Base-by-base conservation (phyloP, 108 stramenopile genomes). In the Aurantiochytrium sp. region DNA sequence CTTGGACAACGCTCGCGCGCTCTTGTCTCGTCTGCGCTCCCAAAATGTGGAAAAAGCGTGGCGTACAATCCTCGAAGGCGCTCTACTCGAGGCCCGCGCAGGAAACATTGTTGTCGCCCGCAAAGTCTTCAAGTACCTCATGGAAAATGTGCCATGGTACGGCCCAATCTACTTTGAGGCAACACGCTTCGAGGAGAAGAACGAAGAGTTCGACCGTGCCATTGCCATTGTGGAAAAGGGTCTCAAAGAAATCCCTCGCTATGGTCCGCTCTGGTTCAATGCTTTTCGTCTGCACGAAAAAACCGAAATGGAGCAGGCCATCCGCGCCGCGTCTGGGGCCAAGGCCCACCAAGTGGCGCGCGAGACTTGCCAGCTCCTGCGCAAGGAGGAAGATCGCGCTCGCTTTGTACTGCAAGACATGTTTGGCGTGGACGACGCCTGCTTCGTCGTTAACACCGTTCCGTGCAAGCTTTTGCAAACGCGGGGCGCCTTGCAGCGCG, bases 231-330 rank as follows among this genome's bases (percentile, higher is more conserved):
- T 98, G 5, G 96, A 97, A 87, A 91, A 92, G n/a, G 98, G 98
- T 29, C 91, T 99, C 60, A 90, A 90, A 87, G 96, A 97, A 59
- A 95, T 98, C 35, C 97, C 97, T 47, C 94, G 97, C 44, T 98
- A 99, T 87, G 97, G 98, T 18, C 98, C 98, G 14, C 93, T 99
- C 25, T 99, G 98, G 97, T 99, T 98, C 88, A 96, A 96, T 51
- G 97, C 97, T 16, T 97, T 99, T 87, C 94, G 97, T 6, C 90
- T 98, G 23, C 94, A 94, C 60, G 97, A 98, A 87, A 59, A 90
- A 21, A 35, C 21, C 28, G 92, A 91, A 35, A 21, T 45, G 59
- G 72, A 89, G 92, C 49, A 58, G 60, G 90, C 88, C 23, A 88
- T 87, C 28, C 44, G 47, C 55, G 25, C 43, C 35, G 72, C 71